Base-by-base conservation (phyloP, 208 protist genomes). In the Wallacemonas sp. region DNA sequence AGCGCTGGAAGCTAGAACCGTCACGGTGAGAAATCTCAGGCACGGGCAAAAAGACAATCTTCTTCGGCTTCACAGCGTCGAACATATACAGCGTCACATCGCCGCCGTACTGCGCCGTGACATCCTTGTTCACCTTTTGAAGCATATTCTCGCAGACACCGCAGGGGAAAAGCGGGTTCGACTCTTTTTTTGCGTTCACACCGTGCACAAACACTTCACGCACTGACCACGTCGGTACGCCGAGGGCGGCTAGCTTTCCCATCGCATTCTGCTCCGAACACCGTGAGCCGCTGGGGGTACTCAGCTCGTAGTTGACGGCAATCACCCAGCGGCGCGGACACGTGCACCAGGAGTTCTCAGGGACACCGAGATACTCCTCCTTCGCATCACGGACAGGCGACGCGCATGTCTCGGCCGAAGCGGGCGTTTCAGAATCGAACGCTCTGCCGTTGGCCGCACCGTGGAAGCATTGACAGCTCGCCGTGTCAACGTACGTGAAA, bases 81-180 rank as follows among this genome's bases (percentile, higher is more conserved):
- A 89, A 96, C 88, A 96, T 94, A 74, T 91, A 96, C 22, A 96
- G 66, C 47, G 80, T 85, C 44, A 93, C 71, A 63, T 93, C 83
- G 41, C 81, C 82, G 31, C 88, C 78, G 75, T 92, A 90, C 55
- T 67, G 67, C 8, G 67, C 36, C 34, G 66, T 60, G 21, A 96
- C 86, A 53, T 96, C 91, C 53, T 82, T 83, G 39, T 67, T 86
- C 12, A 93, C 84, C 70, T 86, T 93, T 39, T 84, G 85, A 42
- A 96, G 67, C 88, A 94, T 96, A 66, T 94, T 96, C 70, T 96
- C 91, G 54, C 91, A 96, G 1, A 94, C 91, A 27, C 91, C 91
- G 55, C 91, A 96, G 11, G 91, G 91, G 59, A 96, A 96, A 24
- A 96, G 81, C 31, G 91, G 91, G 69, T 96, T 96, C 15, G 77